Conservation (phyloP, 192 early-diverging fungal species). For the Bifiguratus adelaidae region DNA sequence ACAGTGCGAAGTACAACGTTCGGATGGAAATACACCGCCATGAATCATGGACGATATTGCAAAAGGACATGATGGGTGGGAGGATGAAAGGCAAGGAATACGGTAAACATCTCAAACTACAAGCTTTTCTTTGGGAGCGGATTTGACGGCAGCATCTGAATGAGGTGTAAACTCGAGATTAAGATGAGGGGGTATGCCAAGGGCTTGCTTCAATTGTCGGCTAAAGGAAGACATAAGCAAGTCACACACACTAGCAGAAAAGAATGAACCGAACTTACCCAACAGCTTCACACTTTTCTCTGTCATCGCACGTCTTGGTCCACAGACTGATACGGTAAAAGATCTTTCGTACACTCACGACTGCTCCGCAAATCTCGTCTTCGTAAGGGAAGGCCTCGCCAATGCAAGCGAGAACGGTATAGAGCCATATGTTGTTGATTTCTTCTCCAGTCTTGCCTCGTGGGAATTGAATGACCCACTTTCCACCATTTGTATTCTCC, state of each 20-base stretch:
- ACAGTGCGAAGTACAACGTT: too few species aligned
- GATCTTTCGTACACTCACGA: conserved; percentile 75
- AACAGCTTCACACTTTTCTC: conserved; percentile 28
- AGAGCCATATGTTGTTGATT: conserved; percentile 78
- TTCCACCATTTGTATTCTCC: conserved; percentile 82
- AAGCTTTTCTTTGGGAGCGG: too few species aligned
- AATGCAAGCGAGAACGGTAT: conserved; percentile 80
- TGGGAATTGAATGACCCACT: conserved; percentile 73
- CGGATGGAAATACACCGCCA: too few species aligned
- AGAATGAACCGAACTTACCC: conserved; percentile 28
- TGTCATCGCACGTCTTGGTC: conserved; percentile 53
- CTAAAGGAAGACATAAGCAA: conserved; percentile 16
- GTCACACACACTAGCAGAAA: background rate
- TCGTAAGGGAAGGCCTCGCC: conserved; percentile 75
- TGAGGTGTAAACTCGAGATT: conserved; percentile 48
- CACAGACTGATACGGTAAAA: conserved; percentile 82
- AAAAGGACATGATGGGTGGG: too few species aligned
- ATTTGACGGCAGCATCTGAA: conserved; percentile 25
- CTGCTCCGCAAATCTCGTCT: conserved; percentile 80
- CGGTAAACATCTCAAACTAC: too few species aligned
- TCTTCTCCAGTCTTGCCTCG: conserved; percentile 58
- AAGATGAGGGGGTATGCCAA: conserved; percentile 25
- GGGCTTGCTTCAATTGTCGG: conserved; percentile 38
- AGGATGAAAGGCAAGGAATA: too few species aligned
- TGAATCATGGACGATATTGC: too few species aligned